Evolutionary conservation across 1,139 yeast genomes (phyloP), one percentile per base, ranked within the genome.

Genomic region (Candida sp.): DNA sequence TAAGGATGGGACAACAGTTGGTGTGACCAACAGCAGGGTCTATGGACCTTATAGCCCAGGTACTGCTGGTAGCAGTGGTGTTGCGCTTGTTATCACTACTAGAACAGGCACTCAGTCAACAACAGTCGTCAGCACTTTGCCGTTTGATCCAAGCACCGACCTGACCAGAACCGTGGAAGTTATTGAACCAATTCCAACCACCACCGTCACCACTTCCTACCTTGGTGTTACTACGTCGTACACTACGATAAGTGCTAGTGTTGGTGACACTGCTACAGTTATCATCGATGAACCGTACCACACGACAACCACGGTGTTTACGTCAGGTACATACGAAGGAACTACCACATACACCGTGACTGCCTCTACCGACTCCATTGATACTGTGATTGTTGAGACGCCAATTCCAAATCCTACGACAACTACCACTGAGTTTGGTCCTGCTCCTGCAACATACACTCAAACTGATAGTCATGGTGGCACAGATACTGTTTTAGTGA

Each of bases 81-180:
- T 48, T 5, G 55, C 59, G 3, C 52, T 56, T 5, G 22, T 32
- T 22, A 11, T 42, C 4, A 25, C 27, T 25, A 26, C 31, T 3
- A 25, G 11, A 3, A 42, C 45, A 5, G 30, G 31, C 3, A 42
- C 45, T 17, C 7, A 62, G 68, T 32, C 45, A 3, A 32, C 38
- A 11, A 65, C 71, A 9, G n/a, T 26, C 3, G 53, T 59, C 2
- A 62, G 65, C 3, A 67, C 71, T 23, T 50, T 58, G 17, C 63
- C 65, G 43, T 38, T 46, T 25, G 11, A 23, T 9, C 25, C 49
- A 3, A 41, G 33, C 2, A 11, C 49, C 11, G 61, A 55, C 23
- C 60, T 52, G 5, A 63, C 63, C 3, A 55, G 51, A 17, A 63
- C 65, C 1, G 56, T 66, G 12, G 64, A 59, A 9, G 59, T 60